Percentiles rank a stretch among this genome's conserved stretches.
Evolutionary conservation across 2,329 filamentous ascomycete genomes (phyloP).

Genomic region (Fusarium sp.): DNA sequence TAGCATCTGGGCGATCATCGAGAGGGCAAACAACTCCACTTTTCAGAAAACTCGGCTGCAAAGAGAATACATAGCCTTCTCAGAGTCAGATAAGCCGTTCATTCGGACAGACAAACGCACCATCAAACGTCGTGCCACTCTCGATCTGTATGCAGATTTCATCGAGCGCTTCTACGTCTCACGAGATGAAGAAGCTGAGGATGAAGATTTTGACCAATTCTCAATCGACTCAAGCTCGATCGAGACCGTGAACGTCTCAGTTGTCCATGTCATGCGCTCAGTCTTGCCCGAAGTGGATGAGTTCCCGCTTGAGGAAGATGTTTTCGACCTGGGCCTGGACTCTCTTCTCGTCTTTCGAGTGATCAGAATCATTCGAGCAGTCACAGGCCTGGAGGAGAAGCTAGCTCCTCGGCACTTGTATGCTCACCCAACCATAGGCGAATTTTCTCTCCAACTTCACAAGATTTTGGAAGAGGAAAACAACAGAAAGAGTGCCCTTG

Average conservation of each 20-base stretch:
- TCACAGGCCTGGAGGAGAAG: constrained; percentile 4
- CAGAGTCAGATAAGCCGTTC: not conserved
- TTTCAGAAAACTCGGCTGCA: constrained; percentile 4
- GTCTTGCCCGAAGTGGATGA: not conserved
- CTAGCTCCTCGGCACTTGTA: constrained; percentile 9
- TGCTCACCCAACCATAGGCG: not conserved
- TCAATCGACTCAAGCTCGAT: not conserved
- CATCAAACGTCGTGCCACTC: constrained; percentile 7
- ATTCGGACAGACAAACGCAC: constrained; percentile 14
- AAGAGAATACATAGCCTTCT: constrained; percentile 4
- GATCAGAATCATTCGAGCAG: constrained; percentile 2
- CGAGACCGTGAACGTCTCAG: not conserved
- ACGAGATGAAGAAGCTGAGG: not conserved
- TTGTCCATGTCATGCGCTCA: not conserved
- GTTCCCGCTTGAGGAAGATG: not conserved
- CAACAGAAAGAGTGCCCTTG: rapidly evolving
- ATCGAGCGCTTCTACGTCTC: constrained; percentile 12
- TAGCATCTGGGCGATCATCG: not conserved
- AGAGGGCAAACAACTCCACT: constrained; percentile 8
- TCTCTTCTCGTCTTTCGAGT: constrained; percentile 10
- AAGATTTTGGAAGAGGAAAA: not conserved
- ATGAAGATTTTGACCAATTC: constrained; percentile 8
- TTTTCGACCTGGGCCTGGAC: constrained; percentile 4
- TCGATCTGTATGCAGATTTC: constrained; percentile 4
- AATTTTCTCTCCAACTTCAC: not conserved